Evolutionary conservation across 805 yeast genomes (phyloP).

Genomic region (Maudiozyma serrabonitensis): DNA sequence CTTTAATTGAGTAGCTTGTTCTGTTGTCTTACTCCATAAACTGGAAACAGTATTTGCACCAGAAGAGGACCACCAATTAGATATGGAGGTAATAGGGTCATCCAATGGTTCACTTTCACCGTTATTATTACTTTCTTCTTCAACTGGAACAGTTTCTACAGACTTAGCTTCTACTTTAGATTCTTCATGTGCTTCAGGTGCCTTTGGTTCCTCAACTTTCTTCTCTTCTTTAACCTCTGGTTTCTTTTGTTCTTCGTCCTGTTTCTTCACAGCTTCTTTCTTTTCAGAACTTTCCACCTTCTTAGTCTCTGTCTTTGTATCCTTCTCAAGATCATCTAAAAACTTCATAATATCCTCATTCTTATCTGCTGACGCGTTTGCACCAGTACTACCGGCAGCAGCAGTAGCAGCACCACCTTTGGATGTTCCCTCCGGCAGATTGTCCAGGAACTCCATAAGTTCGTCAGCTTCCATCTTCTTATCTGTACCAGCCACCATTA

Average conservation of each 20-base stretch:
- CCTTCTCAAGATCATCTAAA: constrained; percentile 60
- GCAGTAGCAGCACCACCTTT: neutral
- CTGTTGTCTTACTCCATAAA: constrained; percentile 55
- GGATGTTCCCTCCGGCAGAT: constrained; percentile 49
- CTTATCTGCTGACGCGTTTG: constrained; percentile 6
- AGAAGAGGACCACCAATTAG: constrained; percentile 67
- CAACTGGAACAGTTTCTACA: constrained; percentile 14
- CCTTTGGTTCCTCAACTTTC: neutral
- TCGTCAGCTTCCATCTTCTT: constrained; percentile 53
- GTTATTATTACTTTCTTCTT: constrained; percentile 2
- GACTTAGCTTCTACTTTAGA: constrained; percentile 9
- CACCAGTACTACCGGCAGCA: neutral
- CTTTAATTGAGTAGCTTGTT: constrained; percentile 35
- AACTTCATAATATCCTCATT: constrained; percentile 35
- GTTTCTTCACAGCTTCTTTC: neutral
- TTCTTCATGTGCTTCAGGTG: constrained; percentile 1
- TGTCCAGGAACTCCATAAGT: constrained; percentile 70
- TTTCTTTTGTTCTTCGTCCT: constrained; percentile 5
- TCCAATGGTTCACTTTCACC: constrained; percentile 20
- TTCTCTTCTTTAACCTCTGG: neutral
- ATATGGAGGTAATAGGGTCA: constrained; percentile 57
- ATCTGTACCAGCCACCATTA: constrained; percentile 5
- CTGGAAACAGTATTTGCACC: constrained; percentile 59
- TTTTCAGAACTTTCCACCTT: constrained; percentile 3
- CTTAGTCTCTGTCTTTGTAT: constrained; percentile 34